A percentile compares a stretch with the other conserved stretches of the same genome.
These are phyloP conservation scores for Sugiyamaella japonica DNA, from an alignment of 1,139 yeast genomes.

Conservation along the genomic window DNA sequence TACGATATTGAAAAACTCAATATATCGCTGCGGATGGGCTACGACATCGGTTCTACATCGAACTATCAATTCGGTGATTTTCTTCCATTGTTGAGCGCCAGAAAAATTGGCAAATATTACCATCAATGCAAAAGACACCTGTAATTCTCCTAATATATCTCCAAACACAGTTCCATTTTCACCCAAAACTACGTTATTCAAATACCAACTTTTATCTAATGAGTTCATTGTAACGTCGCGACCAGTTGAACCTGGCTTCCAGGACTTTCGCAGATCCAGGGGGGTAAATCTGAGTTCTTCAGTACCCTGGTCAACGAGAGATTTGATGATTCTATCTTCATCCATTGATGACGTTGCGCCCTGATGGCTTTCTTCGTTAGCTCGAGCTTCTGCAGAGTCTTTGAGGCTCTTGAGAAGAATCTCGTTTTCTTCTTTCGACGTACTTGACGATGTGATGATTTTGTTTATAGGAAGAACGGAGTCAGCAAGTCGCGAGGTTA, in stretches of 20 bases:
- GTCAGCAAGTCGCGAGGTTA: slow-evolving; percentile 26
- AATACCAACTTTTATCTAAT: slow-evolving; percentile 48
- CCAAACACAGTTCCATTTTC: slow-evolving; percentile 28
- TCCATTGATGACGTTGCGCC: slow-evolving; percentile 21
- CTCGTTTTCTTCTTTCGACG: slow-evolving; percentile 45
- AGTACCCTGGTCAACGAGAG: slow-evolving; percentile 38
- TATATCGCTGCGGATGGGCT: slow-evolving; percentile 25
- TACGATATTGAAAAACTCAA: slow-evolving; percentile 36
- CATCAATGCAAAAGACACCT: slow-evolving; percentile 43
- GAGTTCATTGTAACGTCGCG: slow-evolving; percentile 43
- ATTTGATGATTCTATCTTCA: slow-evolving; percentile 37
- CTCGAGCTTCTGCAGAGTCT: slow-evolving; percentile 28
- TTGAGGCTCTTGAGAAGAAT: slow-evolving; percentile 38
- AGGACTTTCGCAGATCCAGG: slow-evolving; percentile 42
- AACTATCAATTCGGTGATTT: slow-evolving; percentile 41
- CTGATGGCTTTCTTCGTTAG: background rate
- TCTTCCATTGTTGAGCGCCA: slow-evolving; percentile 49
- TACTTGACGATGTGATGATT: slow-evolving; percentile 42
- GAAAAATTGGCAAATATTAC: slow-evolving; percentile 48
- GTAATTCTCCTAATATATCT: slow-evolving; percentile 45
- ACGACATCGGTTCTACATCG: slow-evolving; percentile 34
- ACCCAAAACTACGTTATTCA: slow-evolving; percentile 34
- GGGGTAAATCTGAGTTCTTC: slow-evolving; percentile 40
- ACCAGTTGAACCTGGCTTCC: slow-evolving; percentile 40
- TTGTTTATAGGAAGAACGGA: slow-evolving; percentile 31